Evolutionary conservation across 176 grass and related monocot species (phyloP).

Genomic region (Olyra latifolia): DNA sequence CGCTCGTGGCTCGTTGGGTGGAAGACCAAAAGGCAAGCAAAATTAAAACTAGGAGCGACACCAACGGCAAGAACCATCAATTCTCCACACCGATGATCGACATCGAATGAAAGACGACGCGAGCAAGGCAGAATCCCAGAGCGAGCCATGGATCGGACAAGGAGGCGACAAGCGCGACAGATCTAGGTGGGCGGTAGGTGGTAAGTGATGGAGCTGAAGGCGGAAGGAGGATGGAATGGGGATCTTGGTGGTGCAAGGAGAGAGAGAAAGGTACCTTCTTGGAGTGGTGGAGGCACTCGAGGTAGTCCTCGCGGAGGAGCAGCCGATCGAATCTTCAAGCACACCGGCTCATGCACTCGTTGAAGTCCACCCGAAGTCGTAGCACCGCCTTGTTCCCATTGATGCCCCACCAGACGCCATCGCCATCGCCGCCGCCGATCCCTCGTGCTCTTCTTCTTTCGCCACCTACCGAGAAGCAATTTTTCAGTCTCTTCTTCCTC

Average conservation of each 20-base stretch:
- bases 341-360: constrained; percentile 97
- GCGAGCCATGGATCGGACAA: neutral
- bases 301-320: constrained; percentile 98
- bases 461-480: too few relatives aligned
- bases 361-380: constrained; percentile 99
- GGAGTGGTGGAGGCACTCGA: constrained; percentile 98
- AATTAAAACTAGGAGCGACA: neutral
- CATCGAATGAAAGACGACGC: too few relatives aligned
- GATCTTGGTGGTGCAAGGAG: too few relatives aligned
- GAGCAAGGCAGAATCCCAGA: too few relatives aligned
- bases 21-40: too few relatives aligned
- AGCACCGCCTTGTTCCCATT: constrained; percentile 97
- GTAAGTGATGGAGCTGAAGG: neutral
- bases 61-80: neutral
- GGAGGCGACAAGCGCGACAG: neutral
- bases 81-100: too few relatives aligned
- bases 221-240: neutral
- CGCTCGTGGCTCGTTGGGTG: too few relatives aligned
- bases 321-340: too few relatives aligned
- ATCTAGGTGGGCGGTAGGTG: constrained; percentile 8
- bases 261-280: constrained; percentile 56
- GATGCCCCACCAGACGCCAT: constrained; percentile 99
- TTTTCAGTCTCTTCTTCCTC: too few relatives aligned
- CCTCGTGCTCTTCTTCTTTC: neutral
- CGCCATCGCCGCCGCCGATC: neutral